phyloP scores from a whole-genome alignment of 169 alveolate species.

The Plasmodium knowlesi region DNA sequence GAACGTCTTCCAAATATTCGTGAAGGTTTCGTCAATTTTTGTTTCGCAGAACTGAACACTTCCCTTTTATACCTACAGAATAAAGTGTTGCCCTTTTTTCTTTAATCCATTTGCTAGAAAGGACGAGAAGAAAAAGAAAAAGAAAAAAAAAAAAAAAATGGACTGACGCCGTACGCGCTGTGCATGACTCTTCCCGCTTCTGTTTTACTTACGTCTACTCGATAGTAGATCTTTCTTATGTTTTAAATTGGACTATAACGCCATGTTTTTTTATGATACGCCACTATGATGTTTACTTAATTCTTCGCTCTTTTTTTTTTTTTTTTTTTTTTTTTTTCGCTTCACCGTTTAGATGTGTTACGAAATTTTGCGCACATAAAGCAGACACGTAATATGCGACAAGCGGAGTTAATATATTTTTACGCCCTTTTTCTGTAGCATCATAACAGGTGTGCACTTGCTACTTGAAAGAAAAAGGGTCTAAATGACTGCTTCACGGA shows the following conservation, averaged over 20 bases:
- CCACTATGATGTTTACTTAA: background rate
- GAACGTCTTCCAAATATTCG: background rate
- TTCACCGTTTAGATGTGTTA: background rate
- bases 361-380: background rate
- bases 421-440: background rate
- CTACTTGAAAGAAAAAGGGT: background rate
- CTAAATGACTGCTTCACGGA: background rate
- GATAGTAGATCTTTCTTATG: background rate
- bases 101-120: background rate
- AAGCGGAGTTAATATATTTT: background rate
- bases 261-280: background rate
- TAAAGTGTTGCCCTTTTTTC: background rate
- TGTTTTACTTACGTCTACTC: background rate
- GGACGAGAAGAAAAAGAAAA: background rate
- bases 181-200: background rate
- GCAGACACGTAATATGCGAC: background rate
- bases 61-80: background rate
- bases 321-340: background rate
- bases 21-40: background rate
- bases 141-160: background rate
- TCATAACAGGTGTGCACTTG: background rate
- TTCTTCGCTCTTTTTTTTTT: background rate
- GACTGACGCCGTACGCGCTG: background rate
- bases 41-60: background rate
- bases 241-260: background rate